Evolutionary conservation across 2,329 filamentous ascomycete genomes (phyloP).

Genomic region (Lachnellula subtilissima): DNA sequence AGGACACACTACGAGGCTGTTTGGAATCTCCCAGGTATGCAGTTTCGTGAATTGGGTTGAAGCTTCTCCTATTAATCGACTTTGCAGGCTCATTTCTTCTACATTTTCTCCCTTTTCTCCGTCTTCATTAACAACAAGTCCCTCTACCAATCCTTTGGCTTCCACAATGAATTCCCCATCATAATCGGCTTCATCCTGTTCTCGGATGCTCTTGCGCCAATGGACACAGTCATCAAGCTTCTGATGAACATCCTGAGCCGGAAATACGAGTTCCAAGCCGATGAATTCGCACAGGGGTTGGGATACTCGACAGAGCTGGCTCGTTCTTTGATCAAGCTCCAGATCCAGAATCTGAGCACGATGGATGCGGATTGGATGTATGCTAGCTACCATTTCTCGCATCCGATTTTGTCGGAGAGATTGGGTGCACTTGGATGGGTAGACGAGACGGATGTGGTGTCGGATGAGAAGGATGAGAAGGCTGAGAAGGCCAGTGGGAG

Average conservation of each 20-base stretch:
- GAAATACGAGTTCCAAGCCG: conserved; percentile 93
- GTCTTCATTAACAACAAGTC: conserved; percentile 95
- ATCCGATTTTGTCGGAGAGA: conserved; percentile 91
- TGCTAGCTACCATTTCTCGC: conserved; percentile 96
- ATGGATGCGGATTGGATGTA: conserved; percentile 99
- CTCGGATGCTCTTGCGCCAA: conserved; percentile 90
- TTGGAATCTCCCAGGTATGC: conserved; percentile 74
- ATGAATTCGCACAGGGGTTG: conserved; percentile 79
- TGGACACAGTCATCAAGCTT: conserved; percentile 91
- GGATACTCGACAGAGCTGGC: conserved; percentile 83
- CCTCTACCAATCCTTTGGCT: conserved; percentile 87
- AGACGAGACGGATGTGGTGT: conserved; percentile 50
- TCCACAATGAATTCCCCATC: conserved; percentile 76
- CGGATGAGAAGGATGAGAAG: conserved; percentile 42
- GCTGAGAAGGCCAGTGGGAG: conserved; percentile 64
- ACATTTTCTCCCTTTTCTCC: conserved; percentile 93
- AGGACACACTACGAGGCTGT: conserved; percentile 87
- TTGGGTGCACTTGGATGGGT: conserved; percentile 88
- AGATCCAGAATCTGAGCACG: conserved; percentile 95
- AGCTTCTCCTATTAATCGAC: conserved; percentile 27
- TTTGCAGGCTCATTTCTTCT: conserved; percentile 80
- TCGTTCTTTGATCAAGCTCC: conserved; percentile 87
- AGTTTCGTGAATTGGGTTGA: neutral
- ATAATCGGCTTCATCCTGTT: conserved; percentile 97
- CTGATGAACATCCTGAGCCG: conserved; percentile 94